Base-by-base conservation (phyloP, 768 basidiomycete species). In the Boletus pseudo-olivaceus region DNA sequence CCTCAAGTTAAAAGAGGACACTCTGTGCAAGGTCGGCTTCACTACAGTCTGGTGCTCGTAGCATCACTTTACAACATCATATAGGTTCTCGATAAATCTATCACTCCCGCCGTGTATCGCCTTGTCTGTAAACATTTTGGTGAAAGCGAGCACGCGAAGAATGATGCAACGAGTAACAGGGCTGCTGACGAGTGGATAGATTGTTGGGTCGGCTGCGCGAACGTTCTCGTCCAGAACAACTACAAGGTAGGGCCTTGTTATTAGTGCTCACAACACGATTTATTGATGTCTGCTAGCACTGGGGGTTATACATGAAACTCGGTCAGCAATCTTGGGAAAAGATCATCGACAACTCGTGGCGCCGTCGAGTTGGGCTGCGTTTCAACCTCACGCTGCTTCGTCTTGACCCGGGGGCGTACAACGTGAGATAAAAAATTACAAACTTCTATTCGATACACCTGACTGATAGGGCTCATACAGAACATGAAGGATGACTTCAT, bases 161-260 rank as follows among this genome's bases (percentile, higher is more conserved):
- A 46, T 10, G 59, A 60, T 20, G 60, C 67, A 46, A 52, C 58
- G 51, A 60, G 67, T 46, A 44, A 57, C 9, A 55, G 55, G 29
- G 77, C 80, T 47, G 76, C 82, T 27, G 81, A 82, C 60, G 64
- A 68, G 27, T 82, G 89, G 76, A 75, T 90, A 32, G 80, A 82
- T 51, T 86, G 84, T 60, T 93, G 90, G 88, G 75, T 88, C 7
- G 82, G 84, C 5, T 90, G 86, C 59, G 83, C 82, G 1, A 76
- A 76, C 51, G 76, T 91, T 17, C 62, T 84, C 15, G 78, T 87
- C 7, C 78, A 80, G 58, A 81, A 82, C 53, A 66, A 72, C 20
- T 55, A 73, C 52, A 70, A 72, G 62, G 82, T 83, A 50, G 23
- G 17, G 69, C 54, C 33, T 33, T 47, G 7, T 43, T 47, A 20